Percentiles rank a stretch among this genome's conserved stretches.
These are phyloP conservation scores for Dendrothele bispora DNA, from an alignment of 768 basidiomycete genomes.

Conservation along the genomic window DNA sequence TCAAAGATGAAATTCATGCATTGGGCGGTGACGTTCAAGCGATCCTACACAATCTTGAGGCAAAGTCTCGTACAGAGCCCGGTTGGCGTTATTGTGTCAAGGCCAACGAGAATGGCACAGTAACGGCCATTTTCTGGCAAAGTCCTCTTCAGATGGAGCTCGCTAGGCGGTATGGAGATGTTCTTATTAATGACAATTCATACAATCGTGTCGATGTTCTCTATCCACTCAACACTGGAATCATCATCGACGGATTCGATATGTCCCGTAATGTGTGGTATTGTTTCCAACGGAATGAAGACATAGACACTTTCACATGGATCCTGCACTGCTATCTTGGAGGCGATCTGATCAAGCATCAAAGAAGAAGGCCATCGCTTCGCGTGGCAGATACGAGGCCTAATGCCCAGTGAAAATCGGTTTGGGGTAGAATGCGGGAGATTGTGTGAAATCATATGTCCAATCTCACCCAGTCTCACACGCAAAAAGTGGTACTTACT, in stretches of 20 bases:
- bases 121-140: conserved; percentile 31
- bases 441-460: no score
- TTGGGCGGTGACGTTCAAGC: conserved; percentile 28
- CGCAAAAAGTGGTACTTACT: no score
- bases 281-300: conserved; percentile 21
- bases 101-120: conserved; percentile 14
- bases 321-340: conserved; percentile 24
- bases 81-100: conserved; percentile 24
- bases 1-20: conserved; percentile 13
- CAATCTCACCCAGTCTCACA: no score
- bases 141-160: conserved; percentile 26
- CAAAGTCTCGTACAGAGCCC: conserved; percentile 9
- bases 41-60: conserved; percentile 20
- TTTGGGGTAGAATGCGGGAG: no score
- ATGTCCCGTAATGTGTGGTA: conserved; percentile 20
- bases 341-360: no score
- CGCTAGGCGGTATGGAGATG: conserved; percentile 21
- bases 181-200: conserved; percentile 32
- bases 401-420: no score
- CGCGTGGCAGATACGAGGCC: no score
- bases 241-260: conserved; percentile 27
- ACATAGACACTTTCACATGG: conserved; percentile 19
- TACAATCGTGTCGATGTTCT: conserved; percentile 26
- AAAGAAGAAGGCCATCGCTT: no score
- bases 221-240: conserved; percentile 29